Percentiles rank a stretch among this genome's conserved stretches.
These are phyloP conservation scores for Hypoxylon rubiginosum DNA, from an alignment of 2,329 filamentous ascomycete genomes.

Conservation along the genomic window DNA sequence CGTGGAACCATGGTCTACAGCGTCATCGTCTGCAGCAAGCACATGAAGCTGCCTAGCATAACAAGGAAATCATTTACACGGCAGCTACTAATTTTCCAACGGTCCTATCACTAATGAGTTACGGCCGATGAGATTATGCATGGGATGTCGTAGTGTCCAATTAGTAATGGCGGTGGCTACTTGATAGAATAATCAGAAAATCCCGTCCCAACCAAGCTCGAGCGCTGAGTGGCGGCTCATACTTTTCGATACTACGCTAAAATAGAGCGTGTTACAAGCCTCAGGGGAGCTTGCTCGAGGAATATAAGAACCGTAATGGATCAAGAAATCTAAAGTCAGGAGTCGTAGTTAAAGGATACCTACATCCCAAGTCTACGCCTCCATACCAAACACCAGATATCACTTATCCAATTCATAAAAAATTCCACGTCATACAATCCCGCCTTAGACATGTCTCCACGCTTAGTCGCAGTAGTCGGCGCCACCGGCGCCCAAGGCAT, in stretches of 20 bases:
- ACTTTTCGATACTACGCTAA: background rate
- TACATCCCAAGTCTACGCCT: background rate
- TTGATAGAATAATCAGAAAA: slow-evolving; percentile 33
- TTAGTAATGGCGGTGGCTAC: slow-evolving; percentile 23
- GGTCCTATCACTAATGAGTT: slow-evolving; percentile 4
- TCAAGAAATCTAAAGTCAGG: background rate
- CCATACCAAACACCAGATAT: background rate
- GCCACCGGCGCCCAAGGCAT: slow-evolving; percentile 66
- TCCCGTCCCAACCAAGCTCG: background rate
- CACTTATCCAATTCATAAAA: background rate
- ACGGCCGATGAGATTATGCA: background rate
- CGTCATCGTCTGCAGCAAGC: background rate
- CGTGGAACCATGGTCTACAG: background rate
- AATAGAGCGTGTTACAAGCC: background rate
- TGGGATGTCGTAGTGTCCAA: background rate
- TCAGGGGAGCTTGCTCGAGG: background rate
- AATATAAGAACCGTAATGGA: slow-evolving; percentile 20
- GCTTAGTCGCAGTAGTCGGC: slow-evolving; percentile 57
- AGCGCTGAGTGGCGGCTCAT: background rate
- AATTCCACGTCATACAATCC: background rate
- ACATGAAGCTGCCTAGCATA: background rate
- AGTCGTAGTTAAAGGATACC: background rate
- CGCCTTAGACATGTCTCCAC: slow-evolving; percentile 47
- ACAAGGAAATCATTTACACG: background rate
- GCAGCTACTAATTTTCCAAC: background rate